A percentile compares a stretch with the other conserved stretches of the same genome.
Evolutionary conservation across 169 alveolate species (phyloP).

Genomic region (Cryptosporidium bovis): DNA sequence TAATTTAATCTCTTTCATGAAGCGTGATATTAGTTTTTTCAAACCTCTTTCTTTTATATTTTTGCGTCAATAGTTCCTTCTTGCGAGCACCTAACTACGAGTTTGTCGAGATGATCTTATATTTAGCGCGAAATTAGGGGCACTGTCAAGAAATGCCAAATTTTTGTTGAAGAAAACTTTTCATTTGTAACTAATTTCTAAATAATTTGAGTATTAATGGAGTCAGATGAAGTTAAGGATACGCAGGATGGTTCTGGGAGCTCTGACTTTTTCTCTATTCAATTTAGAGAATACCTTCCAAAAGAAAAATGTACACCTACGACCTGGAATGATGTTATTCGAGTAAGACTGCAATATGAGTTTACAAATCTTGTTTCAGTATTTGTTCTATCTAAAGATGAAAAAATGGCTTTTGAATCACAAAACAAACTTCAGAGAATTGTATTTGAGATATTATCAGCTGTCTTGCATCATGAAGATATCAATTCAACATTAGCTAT

Average conservation of each 20-base stretch:
- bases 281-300: constrained; percentile 44
- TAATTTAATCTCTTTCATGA: too few species aligned
- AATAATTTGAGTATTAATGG: not conserved
- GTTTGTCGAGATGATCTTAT: too few species aligned
- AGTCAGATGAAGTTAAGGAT: constrained; percentile 15
- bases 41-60: too few species aligned
- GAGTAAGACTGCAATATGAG: constrained; percentile 50
- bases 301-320: constrained; percentile 12
- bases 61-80: too few species aligned
- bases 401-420: not conserved
- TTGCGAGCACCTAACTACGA: too few species aligned
- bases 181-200: too few species aligned
- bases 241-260: not conserved
- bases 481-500: constrained; percentile 4
- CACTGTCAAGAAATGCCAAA: too few species aligned
- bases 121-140: too few species aligned
- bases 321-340: constrained; percentile 49
- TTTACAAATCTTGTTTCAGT: constrained; percentile 26
- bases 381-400: constrained; percentile 29
- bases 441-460: constrained; percentile 30
- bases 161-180: too few species aligned
- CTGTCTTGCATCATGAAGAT: constrained; percentile 34
- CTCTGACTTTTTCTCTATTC: constrained; percentile 6
- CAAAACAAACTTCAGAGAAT: constrained; percentile 35
- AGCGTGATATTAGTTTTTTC: too few species aligned